phyloP scores from a whole-genome alignment of 1,284 basidiomycete species.

The Boletus hoseneyae region DNA sequence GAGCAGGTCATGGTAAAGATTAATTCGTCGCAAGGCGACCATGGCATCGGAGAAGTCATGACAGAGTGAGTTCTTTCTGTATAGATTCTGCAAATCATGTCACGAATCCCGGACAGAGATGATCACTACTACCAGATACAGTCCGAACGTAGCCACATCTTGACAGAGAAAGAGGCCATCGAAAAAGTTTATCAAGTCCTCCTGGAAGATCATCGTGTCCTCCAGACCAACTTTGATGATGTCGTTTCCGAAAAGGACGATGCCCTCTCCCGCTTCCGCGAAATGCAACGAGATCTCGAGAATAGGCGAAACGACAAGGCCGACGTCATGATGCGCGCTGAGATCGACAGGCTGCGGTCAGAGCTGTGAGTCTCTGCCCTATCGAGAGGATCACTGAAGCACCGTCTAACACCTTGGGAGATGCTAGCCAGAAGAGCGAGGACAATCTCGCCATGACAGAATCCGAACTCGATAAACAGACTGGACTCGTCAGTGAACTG shows the following conservation, averaged over 20 bases:
- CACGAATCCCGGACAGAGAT: constrained; percentile 47
- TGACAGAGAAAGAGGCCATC: constrained; percentile 75
- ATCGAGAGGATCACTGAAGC: constrained; percentile 5
- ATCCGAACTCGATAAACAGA: constrained; percentile 76
- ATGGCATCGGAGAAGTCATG: constrained; percentile 54
- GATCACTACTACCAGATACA: constrained; percentile 85
- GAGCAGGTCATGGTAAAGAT: constrained; percentile 73
- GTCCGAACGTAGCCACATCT: constrained; percentile 69
- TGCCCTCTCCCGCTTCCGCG: constrained; percentile 50
- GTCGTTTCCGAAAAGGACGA: constrained; percentile 71
- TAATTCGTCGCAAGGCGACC: constrained; percentile 40
- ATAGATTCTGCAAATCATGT: constrained; percentile 10
- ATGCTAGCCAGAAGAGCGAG: constrained; percentile 81
- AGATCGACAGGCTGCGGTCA: constrained; percentile 73
- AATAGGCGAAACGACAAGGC: constrained; percentile 60
- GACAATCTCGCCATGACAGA: constrained; percentile 81
- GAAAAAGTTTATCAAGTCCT: constrained; percentile 75
- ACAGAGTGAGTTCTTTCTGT: constrained; percentile 58
- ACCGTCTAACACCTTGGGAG: constrained; percentile 33
- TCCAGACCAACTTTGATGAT: constrained; percentile 73
- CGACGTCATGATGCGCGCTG: constrained; percentile 67
- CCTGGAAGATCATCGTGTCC: constrained; percentile 70
- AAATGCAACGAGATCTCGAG: constrained; percentile 58
- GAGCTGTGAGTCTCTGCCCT: constrained; percentile 64
- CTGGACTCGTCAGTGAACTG: constrained; percentile 63